These are phyloP conservation scores for Suillus spraguei DNA, from an alignment of 768 basidiomycete species.

Conservation along the genomic window DNA sequence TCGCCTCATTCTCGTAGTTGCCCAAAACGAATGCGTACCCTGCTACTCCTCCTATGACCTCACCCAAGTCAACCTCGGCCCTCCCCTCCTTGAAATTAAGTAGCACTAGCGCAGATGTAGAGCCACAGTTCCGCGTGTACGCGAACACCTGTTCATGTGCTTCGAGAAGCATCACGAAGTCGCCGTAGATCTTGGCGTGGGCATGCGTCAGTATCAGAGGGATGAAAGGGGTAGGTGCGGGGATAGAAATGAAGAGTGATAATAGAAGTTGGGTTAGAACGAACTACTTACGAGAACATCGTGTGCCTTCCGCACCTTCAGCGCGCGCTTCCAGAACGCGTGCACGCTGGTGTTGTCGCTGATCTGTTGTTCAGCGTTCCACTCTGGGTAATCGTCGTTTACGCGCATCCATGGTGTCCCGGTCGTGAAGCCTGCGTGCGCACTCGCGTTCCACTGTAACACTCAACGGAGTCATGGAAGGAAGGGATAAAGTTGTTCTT, in stretches of 20 bases:
- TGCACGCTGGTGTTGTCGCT: conserved; percentile 53
- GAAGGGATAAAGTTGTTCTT: conserved; percentile 13
- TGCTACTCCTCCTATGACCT: conserved; percentile 8
- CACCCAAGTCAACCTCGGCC: conserved; percentile 19
- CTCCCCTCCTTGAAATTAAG: no score
- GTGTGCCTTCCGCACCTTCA: conserved; percentile 50
- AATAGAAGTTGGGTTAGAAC: not conserved
- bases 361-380: conserved; percentile 57
- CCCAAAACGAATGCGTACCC: conserved; percentile 24
- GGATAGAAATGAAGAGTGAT: not conserved
- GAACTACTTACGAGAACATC: not conserved
- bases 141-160: conserved; percentile 55
- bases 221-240: conserved; percentile 5
- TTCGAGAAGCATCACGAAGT: conserved; percentile 52
- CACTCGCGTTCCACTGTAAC: conserved; percentile 55
- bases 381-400: conserved; percentile 63
- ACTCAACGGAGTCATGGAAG: not conserved
- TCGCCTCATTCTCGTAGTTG: conserved; percentile 24
- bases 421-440: conserved; percentile 65
- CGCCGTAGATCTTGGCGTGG: conserved; percentile 55
- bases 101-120: conserved; percentile 39
- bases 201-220: not conserved
- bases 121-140: conserved; percentile 46
- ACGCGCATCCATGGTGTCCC: conserved; percentile 76
- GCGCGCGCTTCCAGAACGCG: conserved; percentile 61